Base-by-base conservation (phyloP, 2,329 filamentous ascomycete genomes). In the Aspergillus sp. region DNA sequence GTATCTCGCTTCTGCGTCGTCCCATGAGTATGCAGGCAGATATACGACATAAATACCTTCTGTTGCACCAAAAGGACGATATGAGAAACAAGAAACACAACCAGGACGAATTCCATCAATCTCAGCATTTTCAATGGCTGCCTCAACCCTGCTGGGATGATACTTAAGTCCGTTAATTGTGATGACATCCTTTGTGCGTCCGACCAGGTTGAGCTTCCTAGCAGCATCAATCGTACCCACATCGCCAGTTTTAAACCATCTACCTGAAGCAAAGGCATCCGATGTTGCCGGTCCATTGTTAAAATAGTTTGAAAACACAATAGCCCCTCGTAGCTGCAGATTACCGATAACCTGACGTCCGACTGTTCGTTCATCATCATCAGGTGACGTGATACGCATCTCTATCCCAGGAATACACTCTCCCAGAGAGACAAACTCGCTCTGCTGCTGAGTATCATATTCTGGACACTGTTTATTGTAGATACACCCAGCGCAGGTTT, bases 401-500 rank as follows among this genome's bases (percentile, higher is more conserved):
- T 43, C 11, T 2, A 60, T 43, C 2, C 57, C 56, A 5, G 48
- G 45, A 33, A 58, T 54, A 31, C 56, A 57, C n/a, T 33, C 34
- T 2, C 58, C 58, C 2, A 53, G 33, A 0, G 48, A 52, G 12
- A 42, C 49, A 46, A 50, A 55, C 40, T 46, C 48, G 7, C 33
- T n/a, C 5, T 6, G 42, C 37, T 53, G 43, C 0, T 47, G 38
- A 0, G 66, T 13, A 42, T 77, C 74, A 42, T 67, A 68, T 0
- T 39, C 32, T 0, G 75, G 75, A 40, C 67, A 75, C 1, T 62
- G 40, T 0, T 49, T 30, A 28, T 68, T 71, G 59, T 64, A 77
- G 13, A 77, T 75, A 4, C 61, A 49, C 0, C 75, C 75, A 0
- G 73, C 75, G 48, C 74, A 78, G 0, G 74, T 78, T 58, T 79